Conservation (phyloP, 73 alveolate species). For the Tetrahymena malaccensis region DNA sequence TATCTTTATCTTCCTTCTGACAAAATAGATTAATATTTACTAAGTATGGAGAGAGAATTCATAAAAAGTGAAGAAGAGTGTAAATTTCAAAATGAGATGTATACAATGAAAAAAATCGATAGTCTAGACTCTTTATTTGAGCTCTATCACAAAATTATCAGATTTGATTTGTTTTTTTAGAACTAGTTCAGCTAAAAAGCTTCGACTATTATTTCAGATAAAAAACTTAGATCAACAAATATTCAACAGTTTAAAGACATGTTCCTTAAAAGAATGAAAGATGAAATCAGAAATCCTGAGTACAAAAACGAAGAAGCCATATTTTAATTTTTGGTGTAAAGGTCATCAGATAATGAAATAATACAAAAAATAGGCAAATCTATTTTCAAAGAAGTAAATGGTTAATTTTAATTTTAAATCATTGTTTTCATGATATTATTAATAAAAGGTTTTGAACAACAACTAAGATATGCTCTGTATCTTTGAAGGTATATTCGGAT, state of each 20-base stretch:
- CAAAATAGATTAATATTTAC: not conserved
- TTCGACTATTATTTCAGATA: not conserved
- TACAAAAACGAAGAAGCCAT: not conserved
- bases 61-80: not conserved
- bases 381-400: not conserved
- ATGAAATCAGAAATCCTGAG: not conserved
- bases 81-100: not conserved
- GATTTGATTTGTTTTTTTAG: not conserved
- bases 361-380: not conserved
- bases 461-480: not conserved
- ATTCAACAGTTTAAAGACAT: not conserved
- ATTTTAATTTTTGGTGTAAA: not conserved
- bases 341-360: not conserved
- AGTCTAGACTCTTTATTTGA: not conserved
- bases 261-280: not conserved
- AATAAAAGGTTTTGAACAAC: not conserved
- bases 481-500: not conserved
- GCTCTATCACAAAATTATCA: not conserved
- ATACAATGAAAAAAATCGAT: not conserved
- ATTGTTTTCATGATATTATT: not conserved
- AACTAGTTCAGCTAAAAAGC: not conserved
- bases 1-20: not conserved
- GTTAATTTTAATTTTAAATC: not conserved
- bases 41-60: not conserved
- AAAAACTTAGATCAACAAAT: not conserved